phyloP scores from a whole-genome alignment of 208 protist genomes.

The Leishmania tarentolae region DNA sequence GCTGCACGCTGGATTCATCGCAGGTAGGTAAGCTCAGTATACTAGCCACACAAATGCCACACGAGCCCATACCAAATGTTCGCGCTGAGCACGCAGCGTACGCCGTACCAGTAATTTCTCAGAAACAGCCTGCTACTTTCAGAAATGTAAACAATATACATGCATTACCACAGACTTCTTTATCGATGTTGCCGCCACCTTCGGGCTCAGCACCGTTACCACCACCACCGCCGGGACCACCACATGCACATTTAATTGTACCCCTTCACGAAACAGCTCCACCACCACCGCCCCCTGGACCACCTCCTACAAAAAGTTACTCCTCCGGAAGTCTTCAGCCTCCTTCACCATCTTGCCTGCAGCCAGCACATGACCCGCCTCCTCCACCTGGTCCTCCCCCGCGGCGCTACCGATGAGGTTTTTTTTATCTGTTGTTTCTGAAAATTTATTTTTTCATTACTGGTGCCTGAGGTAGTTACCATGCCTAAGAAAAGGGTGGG shows the following conservation, averaged over 20 bases:
- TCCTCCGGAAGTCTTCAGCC: constrained; percentile 8
- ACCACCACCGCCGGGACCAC: constrained; percentile 28
- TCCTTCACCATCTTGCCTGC: too few relatives aligned
- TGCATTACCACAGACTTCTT: not conserved
- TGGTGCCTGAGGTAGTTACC: not conserved
- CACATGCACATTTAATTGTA: not conserved
- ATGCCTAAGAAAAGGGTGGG: not conserved
- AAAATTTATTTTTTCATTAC: not conserved
- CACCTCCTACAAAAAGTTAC: constrained; percentile 3
- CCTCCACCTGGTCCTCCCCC: constrained; percentile 32
- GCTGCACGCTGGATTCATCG: constrained; percentile 45
- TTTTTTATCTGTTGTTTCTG: not conserved
- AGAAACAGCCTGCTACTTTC: not conserved
- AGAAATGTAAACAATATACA: not conserved
- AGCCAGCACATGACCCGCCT: constrained; percentile 6
- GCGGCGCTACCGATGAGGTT: not conserved
- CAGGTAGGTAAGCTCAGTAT: constrained; percentile 42
- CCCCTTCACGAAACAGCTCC: not conserved
- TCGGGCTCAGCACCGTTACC: constrained; percentile 16
- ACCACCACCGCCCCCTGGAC: constrained; percentile 15
- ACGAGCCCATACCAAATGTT: not conserved
- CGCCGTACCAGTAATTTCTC: not conserved
- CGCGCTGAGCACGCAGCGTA: not conserved
- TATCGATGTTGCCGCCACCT: not conserved
- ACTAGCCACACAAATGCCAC: constrained; percentile 2